Conservation (phyloP, 2,329 filamentous ascomycete genomes). For the Sclerotinia borealis region DNA sequence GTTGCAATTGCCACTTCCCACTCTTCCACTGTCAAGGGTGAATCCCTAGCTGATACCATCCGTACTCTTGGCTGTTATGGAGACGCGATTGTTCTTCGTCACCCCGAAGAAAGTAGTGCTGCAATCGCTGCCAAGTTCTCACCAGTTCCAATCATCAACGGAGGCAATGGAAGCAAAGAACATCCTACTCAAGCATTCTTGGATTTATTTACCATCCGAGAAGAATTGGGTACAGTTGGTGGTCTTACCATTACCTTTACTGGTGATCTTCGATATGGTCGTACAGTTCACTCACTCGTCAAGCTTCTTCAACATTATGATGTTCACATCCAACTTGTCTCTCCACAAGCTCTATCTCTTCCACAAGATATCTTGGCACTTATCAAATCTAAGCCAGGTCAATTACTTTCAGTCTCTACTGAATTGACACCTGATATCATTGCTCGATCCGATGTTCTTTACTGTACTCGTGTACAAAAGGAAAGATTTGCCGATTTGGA, state of each 20-base stretch:
- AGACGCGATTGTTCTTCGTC: conserved; percentile 92
- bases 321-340: conserved; percentile 86
- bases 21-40: conserved; percentile 90
- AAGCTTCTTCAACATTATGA: conserved; percentile 95
- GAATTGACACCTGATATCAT: conserved; percentile 82
- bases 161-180: conserved; percentile 90
- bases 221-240: conserved; percentile 92
- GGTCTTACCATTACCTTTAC: conserved; percentile 94
- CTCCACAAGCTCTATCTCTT: conserved; percentile 71
- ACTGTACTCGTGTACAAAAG: conserved; percentile 95
- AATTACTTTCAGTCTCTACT: conserved; percentile 70
- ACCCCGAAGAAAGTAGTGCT: conserved; percentile 76
- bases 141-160: conserved; percentile 90
- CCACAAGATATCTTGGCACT: conserved; percentile 68
- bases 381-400: conserved; percentile 62
- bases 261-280: conserved; percentile 87
- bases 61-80: conserved; percentile 91
- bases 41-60: conserved; percentile 87
- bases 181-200: conserved; percentile 97
- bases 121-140: conserved; percentile 81
- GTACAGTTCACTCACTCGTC: conserved; percentile 90
- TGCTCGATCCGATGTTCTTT: conserved; percentile 81
- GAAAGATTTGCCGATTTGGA: conserved; percentile 81
- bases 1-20: conserved; percentile 75
- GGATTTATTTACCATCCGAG: conserved; percentile 96